Evolutionary conservation across 768 basidiomycete genomes (phyloP), one percentile per base, ranked within the genome.

Genomic region (Boletus subparvulus): DNA sequence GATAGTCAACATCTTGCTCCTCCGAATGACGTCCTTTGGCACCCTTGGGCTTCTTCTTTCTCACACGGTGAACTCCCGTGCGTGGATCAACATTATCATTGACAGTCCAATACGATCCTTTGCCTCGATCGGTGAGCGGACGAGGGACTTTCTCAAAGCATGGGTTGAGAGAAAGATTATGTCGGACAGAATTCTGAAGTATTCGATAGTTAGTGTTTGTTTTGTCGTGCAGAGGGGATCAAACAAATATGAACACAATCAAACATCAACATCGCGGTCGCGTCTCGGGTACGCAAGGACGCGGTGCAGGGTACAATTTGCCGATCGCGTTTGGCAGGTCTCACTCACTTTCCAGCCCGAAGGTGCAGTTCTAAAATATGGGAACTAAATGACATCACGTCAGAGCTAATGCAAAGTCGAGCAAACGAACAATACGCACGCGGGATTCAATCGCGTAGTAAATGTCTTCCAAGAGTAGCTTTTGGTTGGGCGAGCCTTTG

Each of bases 31-130:
- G 76, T 49, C 68, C 71, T 55, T 80, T 79, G 36, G 76, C 70
- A 17, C 79, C 77, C 71, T 90, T 88, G 43, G 80, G 79, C 67
- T 92, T 90, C 80, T 92, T 93, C 75, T 93, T 93, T 67, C 92
- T 87, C 52, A 92, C 82, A 26, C 92, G 85, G 67, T 94, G 92
- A 33, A 93, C 92, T 36, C 92, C 92, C 4, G 92, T 92, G 40
- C 90, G 88, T 47, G 90, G 90, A 65, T 93, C 90, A 43, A 93
- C 89, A 64, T 89, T 88, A 65, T 93, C 90, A 65, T 93, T 92
- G 59, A 94, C 92, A 0, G 90, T 92, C 92, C 92, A 94, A 67
- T 93, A 94, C 0, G 90, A 92, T 21, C 92, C 92, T 66, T 94
- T 94, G 50, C 92, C 92, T 50, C 92, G 86, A 65, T 94, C 92